phyloP scores from a whole-genome alignment of 2,329 filamentous ascomycete genomes.

The Verticillium nubilum region DNA sequence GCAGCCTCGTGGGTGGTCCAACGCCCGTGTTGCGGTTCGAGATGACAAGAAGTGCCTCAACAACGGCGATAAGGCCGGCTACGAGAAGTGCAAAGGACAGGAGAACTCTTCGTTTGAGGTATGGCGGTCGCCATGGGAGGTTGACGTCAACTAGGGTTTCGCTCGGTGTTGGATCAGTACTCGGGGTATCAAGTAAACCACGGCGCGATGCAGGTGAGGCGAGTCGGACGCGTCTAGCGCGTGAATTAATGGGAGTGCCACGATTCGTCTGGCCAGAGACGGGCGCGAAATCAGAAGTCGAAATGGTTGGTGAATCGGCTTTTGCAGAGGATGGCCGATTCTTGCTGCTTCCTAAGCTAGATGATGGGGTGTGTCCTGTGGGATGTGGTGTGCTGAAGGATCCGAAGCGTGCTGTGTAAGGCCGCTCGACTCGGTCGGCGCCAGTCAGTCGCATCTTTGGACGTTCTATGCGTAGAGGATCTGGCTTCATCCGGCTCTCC shows the following conservation, averaged over 20 bases:
- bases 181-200: background rate
- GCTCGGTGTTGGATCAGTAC: constrained; percentile 7
- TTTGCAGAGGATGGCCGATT: background rate
- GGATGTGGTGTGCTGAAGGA: constrained; percentile 1
- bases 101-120: constrained; percentile 26
- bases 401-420: constrained; percentile 3
- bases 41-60: constrained; percentile 23
- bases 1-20: constrained; percentile 15
- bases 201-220: background rate
- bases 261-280: background rate
- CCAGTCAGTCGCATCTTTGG: background rate
- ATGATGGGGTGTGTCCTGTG: background rate
- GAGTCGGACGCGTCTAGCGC: background rate
- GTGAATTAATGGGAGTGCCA: background rate
- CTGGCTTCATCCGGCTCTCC: constrained; percentile 3
- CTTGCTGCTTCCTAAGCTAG: background rate
- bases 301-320: background rate
- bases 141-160: constrained; percentile 18
- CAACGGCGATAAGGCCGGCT: constrained; percentile 18
- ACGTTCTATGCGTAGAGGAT: background rate
- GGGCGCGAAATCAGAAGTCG: background rate
- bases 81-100: constrained; percentile 22
- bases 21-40: constrained; percentile 24
- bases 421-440: constrained; percentile 1
- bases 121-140: constrained; percentile 28